Evolutionary conservation across 2,329 filamentous ascomycete genomes (phyloP), one percentile per base, ranked within the genome.

Genomic region (Graphium sp.): DNA sequence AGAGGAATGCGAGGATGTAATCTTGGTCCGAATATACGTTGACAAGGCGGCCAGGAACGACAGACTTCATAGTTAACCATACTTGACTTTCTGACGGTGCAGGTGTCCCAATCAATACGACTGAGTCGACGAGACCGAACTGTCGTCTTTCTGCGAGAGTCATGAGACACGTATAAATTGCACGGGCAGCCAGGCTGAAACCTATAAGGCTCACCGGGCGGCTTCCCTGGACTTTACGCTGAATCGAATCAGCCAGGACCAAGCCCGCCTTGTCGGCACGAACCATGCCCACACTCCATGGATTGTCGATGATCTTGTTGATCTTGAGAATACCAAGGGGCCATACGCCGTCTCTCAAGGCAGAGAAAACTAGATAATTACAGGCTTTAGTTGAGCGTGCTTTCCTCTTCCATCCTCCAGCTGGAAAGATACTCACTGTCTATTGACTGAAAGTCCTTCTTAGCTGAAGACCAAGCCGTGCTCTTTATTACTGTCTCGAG

Each of bases 1-100:
- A 92, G 22, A 94, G 58, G 46, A 94, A 92, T 1, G 74, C 84
- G 3, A 95, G 71, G 15, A 94, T 73, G 38, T 82, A 84, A 48
- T 95, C 87, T 26, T 82, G 80, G 29, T 77, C 73, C 1, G 81
- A 91, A 47, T 76, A 94, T 4, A 89, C 83, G 40, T 94, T 95
- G 43, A 94, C 65, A n/a, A 94, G 60, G 14, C 84, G 71, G 0
- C 85, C 84, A 22, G 72, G 66, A 4, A 92, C 82, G 3, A 87
- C 79, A 33, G 71, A 76, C 36, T 80, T 74, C 44, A 93, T 65
- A 5, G 71, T 62, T 17, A 77, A 62, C 85, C 87, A 94, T 30
- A 80, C 72, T 6, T 64, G 60, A 3, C 63, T 64, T 14, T 77
- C 66, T 2, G 78, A 72, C 1, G 85, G 82, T 5, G 75, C 74